A percentile compares a stretch with the other conserved stretches of the same genome.
phyloP scores from a whole-genome alignment of 768 basidiomycete genomes.

The Pleurotus salmoneostramineus region DNA sequence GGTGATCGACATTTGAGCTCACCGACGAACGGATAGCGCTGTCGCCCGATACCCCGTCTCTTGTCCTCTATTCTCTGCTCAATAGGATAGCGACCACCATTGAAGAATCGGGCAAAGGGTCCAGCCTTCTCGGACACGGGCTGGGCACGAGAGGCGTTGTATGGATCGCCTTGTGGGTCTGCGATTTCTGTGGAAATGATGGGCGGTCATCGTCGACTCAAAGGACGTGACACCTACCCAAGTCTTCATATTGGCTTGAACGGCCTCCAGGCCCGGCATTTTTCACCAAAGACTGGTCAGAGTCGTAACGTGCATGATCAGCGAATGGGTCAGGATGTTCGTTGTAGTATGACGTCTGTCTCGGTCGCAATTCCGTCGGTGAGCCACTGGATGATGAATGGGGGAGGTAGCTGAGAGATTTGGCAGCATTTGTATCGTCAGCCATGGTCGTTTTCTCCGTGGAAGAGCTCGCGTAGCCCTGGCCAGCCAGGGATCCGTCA shows the following conservation, averaged over 20 bases:
- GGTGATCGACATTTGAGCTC: constrained; percentile 17
- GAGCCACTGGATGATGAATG: background rate
- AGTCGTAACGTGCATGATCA: constrained; percentile 14
- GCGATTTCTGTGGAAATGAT: constrained; percentile 50
- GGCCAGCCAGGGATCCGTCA: background rate
- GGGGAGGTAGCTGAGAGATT: constrained; percentile 1
- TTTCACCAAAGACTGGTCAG: constrained; percentile 35
- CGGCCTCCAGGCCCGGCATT: constrained; percentile 39
- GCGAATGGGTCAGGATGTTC: constrained; percentile 19
- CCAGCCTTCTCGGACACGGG: constrained; percentile 33
- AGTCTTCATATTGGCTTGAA: constrained; percentile 41
- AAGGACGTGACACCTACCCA: constrained; percentile 35
- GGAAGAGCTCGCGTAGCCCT: background rate
- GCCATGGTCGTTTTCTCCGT: background rate
- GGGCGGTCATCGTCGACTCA: background rate
- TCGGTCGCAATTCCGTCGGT: background rate
- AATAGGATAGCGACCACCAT: constrained; percentile 51
- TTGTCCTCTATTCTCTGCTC: constrained; percentile 88
- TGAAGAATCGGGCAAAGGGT: constrained; percentile 39
- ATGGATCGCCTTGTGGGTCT: constrained; percentile 40
- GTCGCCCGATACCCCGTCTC: constrained; percentile 79
- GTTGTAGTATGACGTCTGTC: constrained; percentile 2
- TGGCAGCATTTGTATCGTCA: background rate
- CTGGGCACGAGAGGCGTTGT: constrained; percentile 15
- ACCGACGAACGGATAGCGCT: constrained; percentile 79